Conservation (phyloP, 179 eudicot species). For the Heliamphora pulchella region DNA sequence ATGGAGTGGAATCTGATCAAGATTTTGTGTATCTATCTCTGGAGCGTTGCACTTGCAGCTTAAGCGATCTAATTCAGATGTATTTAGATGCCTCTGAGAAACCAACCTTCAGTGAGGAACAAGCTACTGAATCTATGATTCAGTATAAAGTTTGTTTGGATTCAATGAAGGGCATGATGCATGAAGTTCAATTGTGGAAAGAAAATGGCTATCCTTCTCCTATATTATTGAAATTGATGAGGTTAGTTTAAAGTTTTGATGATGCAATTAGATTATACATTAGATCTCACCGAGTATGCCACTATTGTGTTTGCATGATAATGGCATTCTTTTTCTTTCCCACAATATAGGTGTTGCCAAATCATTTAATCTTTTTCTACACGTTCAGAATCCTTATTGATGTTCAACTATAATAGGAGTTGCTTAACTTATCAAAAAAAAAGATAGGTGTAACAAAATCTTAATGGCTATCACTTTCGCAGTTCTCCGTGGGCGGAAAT, state of each 20-base stretch:
- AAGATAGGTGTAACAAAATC: background rate
- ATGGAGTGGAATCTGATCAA: constrained; percentile 81
- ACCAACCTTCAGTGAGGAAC: constrained; percentile 18
- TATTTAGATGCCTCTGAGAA: constrained; percentile 30
- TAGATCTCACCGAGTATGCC: constrained; percentile 1
- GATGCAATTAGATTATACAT: background rate
- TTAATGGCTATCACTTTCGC: background rate
- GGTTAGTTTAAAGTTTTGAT: constrained; percentile 32
- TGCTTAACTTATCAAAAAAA: background rate
- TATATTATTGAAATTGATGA: constrained; percentile 63
- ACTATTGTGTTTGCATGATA: background rate
- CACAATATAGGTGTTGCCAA: background rate
- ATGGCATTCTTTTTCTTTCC: background rate
- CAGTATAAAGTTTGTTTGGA: constrained; percentile 34
- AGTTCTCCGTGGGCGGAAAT: background rate
- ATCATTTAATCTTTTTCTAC: background rate
- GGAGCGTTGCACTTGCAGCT: constrained; percentile 78
- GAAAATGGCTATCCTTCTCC: constrained; percentile 72
- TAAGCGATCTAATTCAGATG: constrained; percentile 61
- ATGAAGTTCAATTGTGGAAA: constrained; percentile 54
- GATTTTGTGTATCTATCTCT: constrained; percentile 82
- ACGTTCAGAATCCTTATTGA: background rate
- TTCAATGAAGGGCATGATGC: constrained; percentile 42
- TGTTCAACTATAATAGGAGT: background rate
- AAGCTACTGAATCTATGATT: constrained; percentile 25